These are phyloP conservation scores for Leucocoprinus leucothites DNA, from an alignment of 768 basidiomycete genomes.

Conservation along the genomic window DNA sequence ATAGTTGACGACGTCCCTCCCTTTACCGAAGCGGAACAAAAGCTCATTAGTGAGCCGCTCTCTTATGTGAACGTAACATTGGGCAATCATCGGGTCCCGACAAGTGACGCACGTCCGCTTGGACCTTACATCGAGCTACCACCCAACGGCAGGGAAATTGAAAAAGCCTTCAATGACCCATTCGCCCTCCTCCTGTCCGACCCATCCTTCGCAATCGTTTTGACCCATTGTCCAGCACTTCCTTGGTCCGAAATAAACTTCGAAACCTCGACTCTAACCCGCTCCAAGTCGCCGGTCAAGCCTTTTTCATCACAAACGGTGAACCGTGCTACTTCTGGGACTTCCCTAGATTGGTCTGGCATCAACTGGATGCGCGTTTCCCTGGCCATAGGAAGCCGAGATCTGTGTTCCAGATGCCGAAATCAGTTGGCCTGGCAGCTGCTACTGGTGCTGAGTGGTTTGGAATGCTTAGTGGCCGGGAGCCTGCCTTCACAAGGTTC, in stretches of 20 bases:
- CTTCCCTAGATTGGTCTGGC: conserved; percentile 80
- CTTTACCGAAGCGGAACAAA: conserved; percentile 38
- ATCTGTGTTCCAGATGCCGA: conserved; percentile 48
- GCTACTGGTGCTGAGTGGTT: conserved; percentile 74
- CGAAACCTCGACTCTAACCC: conserved; percentile 44
- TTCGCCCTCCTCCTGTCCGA: conserved; percentile 36
- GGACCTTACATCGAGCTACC: conserved; percentile 75
- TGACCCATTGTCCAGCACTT: conserved; percentile 68
- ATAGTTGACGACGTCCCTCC: conserved; percentile 36
- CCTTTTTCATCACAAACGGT: conserved; percentile 95
- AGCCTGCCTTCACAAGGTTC: conserved; percentile 83
- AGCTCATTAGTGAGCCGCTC: conserved; percentile 48
- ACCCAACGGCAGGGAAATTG: conserved; percentile 52
- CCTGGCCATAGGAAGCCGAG: conserved; percentile 46
- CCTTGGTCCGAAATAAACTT: conserved; percentile 50
- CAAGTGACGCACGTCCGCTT: conserved; percentile 74
- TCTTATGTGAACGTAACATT: conserved; percentile 63
- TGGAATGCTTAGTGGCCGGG: conserved; percentile 69
- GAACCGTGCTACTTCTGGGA: conserved; percentile 98
- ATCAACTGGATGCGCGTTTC: conserved; percentile 57
- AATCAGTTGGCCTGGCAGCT: conserved; percentile 61
- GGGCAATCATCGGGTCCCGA: conserved; percentile 67
- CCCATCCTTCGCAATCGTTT: conserved; percentile 75
- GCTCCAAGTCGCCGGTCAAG: conserved; percentile 86
- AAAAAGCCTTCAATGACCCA: conserved; percentile 50